Percentiles rank a stretch among this genome's conserved stretches.
These are phyloP conservation scores for Penicillium digitatum DNA, from an alignment of 2,329 filamentous ascomycete genomes.

Conservation along the genomic window DNA sequence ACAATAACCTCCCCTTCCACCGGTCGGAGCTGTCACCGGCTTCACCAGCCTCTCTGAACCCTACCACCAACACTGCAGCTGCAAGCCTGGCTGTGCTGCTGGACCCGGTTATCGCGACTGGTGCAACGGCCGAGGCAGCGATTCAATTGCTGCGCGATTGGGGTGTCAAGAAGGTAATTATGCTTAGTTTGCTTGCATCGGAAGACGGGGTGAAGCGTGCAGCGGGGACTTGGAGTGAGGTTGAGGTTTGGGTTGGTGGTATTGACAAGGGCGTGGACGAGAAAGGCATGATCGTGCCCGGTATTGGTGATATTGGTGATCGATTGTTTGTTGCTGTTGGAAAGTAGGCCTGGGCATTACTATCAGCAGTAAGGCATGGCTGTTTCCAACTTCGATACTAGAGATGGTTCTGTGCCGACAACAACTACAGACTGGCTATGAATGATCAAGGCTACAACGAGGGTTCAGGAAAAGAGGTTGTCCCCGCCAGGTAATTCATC, in stretches of 20 bases:
- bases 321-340: conserved; percentile 83
- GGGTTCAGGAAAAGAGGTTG: not conserved
- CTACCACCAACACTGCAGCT: conserved; percentile 38
- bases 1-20: conserved; percentile 85
- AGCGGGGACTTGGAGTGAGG: conserved; percentile 68
- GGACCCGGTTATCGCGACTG: conserved; percentile 91
- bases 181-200: conserved; percentile 72
- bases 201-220: conserved; percentile 66
- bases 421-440: not conserved
- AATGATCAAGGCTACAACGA: not conserved
- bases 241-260: conserved; percentile 71
- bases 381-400: not conserved
- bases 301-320: conserved; percentile 86
- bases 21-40: conserved; percentile 29
- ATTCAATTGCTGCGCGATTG: conserved; percentile 87
- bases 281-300: conserved; percentile 86
- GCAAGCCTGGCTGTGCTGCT: conserved; percentile 73
- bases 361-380: not conserved
- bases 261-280: conserved; percentile 68
- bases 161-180: conserved; percentile 78
- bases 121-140: conserved; percentile 81
- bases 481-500: conserved; percentile 34
- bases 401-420: not conserved
- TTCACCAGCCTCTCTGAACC: conserved; percentile 24
- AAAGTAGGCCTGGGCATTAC: conserved; percentile 52